Conservation (phyloP, 2,329 filamentous ascomycete genomes). For the Trichoderma cornu-damae region DNA sequence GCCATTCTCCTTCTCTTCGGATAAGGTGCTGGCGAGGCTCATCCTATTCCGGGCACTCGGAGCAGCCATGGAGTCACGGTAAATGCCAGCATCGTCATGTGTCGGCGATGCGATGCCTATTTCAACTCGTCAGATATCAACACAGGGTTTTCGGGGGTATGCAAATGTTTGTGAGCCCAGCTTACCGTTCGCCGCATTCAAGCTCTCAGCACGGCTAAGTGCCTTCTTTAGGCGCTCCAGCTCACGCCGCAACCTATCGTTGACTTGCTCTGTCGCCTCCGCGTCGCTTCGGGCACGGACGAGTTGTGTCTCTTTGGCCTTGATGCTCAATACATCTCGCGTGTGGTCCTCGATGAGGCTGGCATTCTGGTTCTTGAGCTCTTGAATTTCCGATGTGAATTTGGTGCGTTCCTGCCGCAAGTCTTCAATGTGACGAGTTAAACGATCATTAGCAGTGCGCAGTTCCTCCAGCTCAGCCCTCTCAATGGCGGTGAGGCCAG, state of each 20-base stretch:
- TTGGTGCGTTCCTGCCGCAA: constrained; percentile 75
- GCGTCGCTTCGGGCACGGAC: constrained; percentile 86
- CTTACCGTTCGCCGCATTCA: constrained; percentile 37
- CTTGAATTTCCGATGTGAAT: constrained; percentile 80
- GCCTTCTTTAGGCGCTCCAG: constrained; percentile 92
- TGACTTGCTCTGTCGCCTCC: constrained; percentile 80
- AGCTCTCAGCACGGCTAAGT: constrained; percentile 56
- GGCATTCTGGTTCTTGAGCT: constrained; percentile 94
- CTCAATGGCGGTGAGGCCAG: constrained; percentile 71
- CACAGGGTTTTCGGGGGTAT: neutral
- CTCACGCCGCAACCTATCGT: constrained; percentile 78
- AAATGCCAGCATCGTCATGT: constrained; percentile 56
- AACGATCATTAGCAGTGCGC: constrained; percentile 72
- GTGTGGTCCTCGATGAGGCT: constrained; percentile 97
- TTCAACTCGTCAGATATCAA: constrained; percentile 16
- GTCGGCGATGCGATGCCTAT: constrained; percentile 46
- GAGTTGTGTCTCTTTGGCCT: constrained; percentile 96
- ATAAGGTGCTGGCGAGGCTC: constrained; percentile 60
- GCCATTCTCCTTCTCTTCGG: constrained; percentile 74
- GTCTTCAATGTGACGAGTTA: constrained; percentile 72
- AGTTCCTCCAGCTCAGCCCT: constrained; percentile 89
- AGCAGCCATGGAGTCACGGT: constrained; percentile 46
- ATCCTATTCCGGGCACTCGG: constrained; percentile 46
- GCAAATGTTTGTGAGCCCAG: neutral
- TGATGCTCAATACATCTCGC: constrained; percentile 89